Base-by-base conservation (phyloP, 2,329 filamentous ascomycete species). In the Acrodontium crateriforme region DNA sequence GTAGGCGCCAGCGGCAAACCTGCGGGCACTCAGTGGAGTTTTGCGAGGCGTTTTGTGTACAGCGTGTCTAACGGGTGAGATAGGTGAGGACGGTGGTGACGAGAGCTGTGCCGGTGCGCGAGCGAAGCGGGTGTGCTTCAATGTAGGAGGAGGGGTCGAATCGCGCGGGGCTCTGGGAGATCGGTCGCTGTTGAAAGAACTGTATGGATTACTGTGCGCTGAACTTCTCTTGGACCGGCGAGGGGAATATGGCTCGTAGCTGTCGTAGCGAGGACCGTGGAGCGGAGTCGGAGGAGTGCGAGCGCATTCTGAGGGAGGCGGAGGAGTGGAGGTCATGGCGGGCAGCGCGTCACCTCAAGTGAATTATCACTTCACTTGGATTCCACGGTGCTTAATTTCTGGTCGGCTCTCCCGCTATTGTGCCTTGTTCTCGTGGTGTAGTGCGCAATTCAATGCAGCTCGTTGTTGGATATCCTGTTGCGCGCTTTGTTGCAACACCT, bases 251-350 rank as follows among this genome's bases (percentile, higher is more conserved):
- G 78, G 78, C 46, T 80, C 69, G 63, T 75, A 84, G 37, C 63
- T 57, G 54, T 85, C 78, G 40, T 65, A 62, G 44, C 64, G 72
- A 19, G 55, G 32, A 25, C 78, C 78, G 46, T 73, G 67, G 34
- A 67, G 68, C 25, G 79, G 79, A 30, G 78, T 74, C 21, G 69
- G 68, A 35, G 79, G 79, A 26, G 75, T 80, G 49, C 62, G 71
- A 36, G 78, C 27, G 24, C 45, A 61, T 72, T 27, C 74, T 69
- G 39, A 77, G 75, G 60, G 53, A 27, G 27, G 28, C 13, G 27
- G 29, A 24, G 32, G 37, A 16, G 35, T 35, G 19, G 29, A 27
- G 14, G 38, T 21, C 34, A 36, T 33, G 18, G 15, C 31, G 20
- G 28, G 16, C 6, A 6, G 20, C 7, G 20, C 8, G 18, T 20